A percentile compares a stretch with the other conserved stretches of the same genome.
phyloP scores from a whole-genome alignment of 2,329 filamentous ascomycete genomes.

The Purpureocillium lavendulum region DNA sequence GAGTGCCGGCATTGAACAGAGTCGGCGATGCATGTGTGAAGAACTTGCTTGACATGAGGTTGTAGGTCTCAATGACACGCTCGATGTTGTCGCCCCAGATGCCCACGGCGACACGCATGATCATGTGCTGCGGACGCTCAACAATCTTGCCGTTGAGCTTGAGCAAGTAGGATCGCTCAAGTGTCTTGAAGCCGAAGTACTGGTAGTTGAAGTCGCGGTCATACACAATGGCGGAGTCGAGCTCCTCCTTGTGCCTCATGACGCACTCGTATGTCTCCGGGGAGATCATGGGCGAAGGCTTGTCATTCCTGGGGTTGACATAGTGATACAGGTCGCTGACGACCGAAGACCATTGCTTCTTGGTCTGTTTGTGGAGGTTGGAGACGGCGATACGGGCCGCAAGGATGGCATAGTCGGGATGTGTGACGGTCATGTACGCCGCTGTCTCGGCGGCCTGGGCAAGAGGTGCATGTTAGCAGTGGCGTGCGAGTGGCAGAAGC shows the following conservation, averaged over 20 bases:
- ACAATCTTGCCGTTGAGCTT: constrained; percentile 94
- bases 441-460: constrained; percentile 90
- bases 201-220: constrained; percentile 99
- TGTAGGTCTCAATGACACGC: constrained; percentile 93
- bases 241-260: constrained; percentile 91
- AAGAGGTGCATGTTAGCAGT: constrained; percentile 1
- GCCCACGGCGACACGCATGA: constrained; percentile 97
- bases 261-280: constrained; percentile 83
- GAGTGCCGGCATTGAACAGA: constrained; percentile 95
- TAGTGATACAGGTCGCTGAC: constrained; percentile 92
- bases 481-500: background rate
- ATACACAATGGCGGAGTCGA: constrained; percentile 98
- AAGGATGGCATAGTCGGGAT: constrained; percentile 97
- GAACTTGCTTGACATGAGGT: constrained; percentile 97
- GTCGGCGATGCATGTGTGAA: constrained; percentile 98
- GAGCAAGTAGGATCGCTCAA: constrained; percentile 94
- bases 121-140: constrained; percentile 97
- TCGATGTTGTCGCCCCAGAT: constrained; percentile 95
- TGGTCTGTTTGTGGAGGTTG: constrained; percentile 99
- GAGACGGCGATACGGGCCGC: constrained; percentile 97
- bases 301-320: constrained; percentile 86
- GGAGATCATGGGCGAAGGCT: constrained; percentile 87
- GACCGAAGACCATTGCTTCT: constrained; percentile 98
- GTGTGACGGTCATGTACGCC: constrained; percentile 98
- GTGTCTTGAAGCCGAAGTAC: constrained; percentile 99